These are phyloP conservation scores for Pogostemon cablin DNA, from an alignment of 257 asterid species.

Conservation along the genomic window DNA sequence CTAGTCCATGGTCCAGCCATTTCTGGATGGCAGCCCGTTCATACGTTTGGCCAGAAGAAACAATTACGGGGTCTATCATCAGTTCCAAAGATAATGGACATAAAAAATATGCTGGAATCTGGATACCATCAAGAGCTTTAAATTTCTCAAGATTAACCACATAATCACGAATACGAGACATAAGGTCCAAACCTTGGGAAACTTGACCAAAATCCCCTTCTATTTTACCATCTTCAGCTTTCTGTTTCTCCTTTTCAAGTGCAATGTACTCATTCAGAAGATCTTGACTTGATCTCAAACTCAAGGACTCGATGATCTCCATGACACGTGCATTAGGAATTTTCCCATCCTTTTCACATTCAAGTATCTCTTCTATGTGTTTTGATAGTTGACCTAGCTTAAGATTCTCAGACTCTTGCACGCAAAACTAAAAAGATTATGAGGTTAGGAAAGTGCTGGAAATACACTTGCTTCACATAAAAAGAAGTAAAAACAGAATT, in stretches of 20 bases:
- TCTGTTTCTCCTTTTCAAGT: conserved; percentile 76
- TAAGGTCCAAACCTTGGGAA: conserved; percentile 42
- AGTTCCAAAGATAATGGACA: conserved; percentile 85
- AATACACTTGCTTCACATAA: not conserved
- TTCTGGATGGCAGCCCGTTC: conserved; percentile 75
- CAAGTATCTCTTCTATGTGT: conserved; percentile 55
- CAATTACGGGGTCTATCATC: conserved; percentile 88
- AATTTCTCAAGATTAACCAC: conserved; percentile 48
- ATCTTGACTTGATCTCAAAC: conserved; percentile 62
- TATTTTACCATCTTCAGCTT: conserved; percentile 46
- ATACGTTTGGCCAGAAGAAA: conserved; percentile 93
- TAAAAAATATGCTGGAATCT: conserved; percentile 66
- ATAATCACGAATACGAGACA: conserved; percentile 62
- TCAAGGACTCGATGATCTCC: conserved; percentile 53
- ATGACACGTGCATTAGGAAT: conserved; percentile 48
- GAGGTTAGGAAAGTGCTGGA: conserved; percentile 24
- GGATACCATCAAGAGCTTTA: conserved; percentile 51
- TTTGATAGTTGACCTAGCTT: conserved; percentile 58
- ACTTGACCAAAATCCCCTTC: conserved; percentile 46
- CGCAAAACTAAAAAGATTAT: conserved; percentile 44
- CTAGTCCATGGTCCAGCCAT: conserved; percentile 85
- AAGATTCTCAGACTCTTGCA: conserved; percentile 61
- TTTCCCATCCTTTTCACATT: conserved; percentile 52
- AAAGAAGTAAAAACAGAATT: conserved; percentile 16
- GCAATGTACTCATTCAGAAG: conserved; percentile 72